Percentiles rank a stretch among this genome's conserved stretches.
Conservation (phyloP, 257 asterid genomes). For the Salvia splendens region DNA sequence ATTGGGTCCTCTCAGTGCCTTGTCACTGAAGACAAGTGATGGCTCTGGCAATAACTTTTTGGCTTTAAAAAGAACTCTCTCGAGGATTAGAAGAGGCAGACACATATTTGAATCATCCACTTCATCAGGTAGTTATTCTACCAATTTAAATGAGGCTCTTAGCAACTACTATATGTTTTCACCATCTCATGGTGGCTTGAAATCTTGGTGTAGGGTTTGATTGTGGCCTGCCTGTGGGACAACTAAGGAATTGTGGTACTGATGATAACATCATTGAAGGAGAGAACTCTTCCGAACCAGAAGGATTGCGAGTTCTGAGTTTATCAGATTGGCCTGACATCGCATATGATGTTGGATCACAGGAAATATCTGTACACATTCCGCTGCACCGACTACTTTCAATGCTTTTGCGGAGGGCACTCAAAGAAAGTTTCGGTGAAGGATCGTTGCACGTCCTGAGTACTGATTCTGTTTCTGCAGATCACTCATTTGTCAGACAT, state of each 20-base stretch:
- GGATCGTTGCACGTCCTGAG: conserved; percentile 32
- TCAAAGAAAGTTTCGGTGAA: conserved; percentile 75
- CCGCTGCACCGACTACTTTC: conserved; percentile 90
- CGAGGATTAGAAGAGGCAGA: conserved; percentile 69
- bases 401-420: conserved; percentile 69
- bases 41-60: conserved; percentile 61
- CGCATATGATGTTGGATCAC: conserved; percentile 81
- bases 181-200: conserved; percentile 44
- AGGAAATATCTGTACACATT: conserved; percentile 78
- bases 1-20: conserved; percentile 53
- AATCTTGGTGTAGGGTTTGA: conserved; percentile 46
- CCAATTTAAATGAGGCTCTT: conserved; percentile 45
- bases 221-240: conserved; percentile 43
- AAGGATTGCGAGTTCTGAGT: conserved; percentile 71
- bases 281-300: conserved; percentile 57
- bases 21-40: conserved; percentile 53
- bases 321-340: conserved; percentile 86
- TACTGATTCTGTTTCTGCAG: conserved; percentile 43
- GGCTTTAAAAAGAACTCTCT: conserved; percentile 63
- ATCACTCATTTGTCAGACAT: conserved; percentile 41
- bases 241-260: conserved; percentile 45
- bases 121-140: conserved; percentile 45
- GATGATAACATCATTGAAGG: conserved; percentile 59
- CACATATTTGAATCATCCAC: conserved; percentile 45
- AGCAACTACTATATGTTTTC: conserved; percentile 39